These are phyloP conservation scores for Boechera divaricarpa DNA, from an alignment of 345 rosid genomes.

Conservation along the genomic window DNA sequence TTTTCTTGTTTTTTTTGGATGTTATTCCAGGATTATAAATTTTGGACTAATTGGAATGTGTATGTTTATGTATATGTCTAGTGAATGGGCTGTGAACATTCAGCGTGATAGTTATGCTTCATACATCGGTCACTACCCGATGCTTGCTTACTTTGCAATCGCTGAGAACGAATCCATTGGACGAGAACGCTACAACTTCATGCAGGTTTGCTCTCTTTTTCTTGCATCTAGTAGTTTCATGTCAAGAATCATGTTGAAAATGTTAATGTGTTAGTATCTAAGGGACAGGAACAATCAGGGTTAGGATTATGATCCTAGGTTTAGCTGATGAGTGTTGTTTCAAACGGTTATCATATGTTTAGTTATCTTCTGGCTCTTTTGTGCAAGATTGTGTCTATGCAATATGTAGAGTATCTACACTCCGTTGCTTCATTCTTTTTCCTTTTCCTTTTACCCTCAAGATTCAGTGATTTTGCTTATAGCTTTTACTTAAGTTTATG, in stretches of 20 bases:
- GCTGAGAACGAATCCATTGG: constrained; percentile 95
- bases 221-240: neutral
- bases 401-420: neutral
- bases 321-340: constrained; percentile 4
- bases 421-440: neutral
- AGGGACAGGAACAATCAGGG: neutral
- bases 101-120: constrained; percentile 95
- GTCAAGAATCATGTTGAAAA: neutral
- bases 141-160: constrained; percentile 82
- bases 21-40: neutral
- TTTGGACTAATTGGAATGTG: constrained; percentile 2
- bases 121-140: constrained; percentile 81
- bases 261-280: neutral
- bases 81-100: constrained; percentile 96
- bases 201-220: constrained; percentile 62
- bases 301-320: constrained; percentile 6
- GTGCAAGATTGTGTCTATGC: neutral
- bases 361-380: constrained; percentile 9
- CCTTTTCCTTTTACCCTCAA: neutral
- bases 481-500: neutral
- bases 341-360: neutral
- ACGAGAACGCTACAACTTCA: constrained; percentile 89
- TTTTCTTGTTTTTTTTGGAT: neutral
- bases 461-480: constrained; percentile 8
- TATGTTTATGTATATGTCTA: constrained; percentile 14